Conservation (phyloP, 805 yeast genomes). For the Starmerella floricola region DNA sequence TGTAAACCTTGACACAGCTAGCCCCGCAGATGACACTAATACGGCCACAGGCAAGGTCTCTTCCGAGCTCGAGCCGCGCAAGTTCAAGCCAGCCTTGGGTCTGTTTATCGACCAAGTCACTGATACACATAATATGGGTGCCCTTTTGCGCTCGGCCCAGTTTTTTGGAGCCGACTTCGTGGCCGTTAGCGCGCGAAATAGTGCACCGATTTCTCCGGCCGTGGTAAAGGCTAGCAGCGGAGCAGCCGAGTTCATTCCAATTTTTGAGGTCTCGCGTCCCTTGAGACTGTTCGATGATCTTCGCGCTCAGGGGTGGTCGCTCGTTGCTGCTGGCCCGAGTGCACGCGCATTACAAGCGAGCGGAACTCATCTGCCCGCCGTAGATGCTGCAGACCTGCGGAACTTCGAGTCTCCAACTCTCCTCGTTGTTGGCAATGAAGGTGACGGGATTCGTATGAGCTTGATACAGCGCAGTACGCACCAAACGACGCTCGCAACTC, state of each 20-base stretch:
- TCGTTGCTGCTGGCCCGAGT: conserved; percentile 45
- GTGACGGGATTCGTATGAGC: conserved; percentile 63
- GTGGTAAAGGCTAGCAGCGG: conserved; percentile 78
- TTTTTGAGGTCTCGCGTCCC: conserved; percentile 49
- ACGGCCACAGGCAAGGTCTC: no score
- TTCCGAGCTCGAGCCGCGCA: not conserved
- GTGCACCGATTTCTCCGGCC: conserved; percentile 64
- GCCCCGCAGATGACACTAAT: no score
- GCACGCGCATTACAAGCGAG: conserved; percentile 23
- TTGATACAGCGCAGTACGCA: conserved; percentile 35
- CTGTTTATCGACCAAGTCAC: conserved; percentile 65
- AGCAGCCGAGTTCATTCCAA: conserved; percentile 59
- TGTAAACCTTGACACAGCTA: no score
- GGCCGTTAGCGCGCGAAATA: conserved; percentile 53
- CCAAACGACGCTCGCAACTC: conserved; percentile 19
- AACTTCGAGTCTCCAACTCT: conserved; percentile 46
- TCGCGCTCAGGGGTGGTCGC: conserved; percentile 52
- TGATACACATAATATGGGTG: conserved; percentile 84
- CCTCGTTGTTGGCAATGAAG: conserved; percentile 76
- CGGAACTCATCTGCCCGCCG: conserved; percentile 31
- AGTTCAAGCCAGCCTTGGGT: conserved; percentile 41
- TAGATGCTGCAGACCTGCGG: conserved; percentile 31
- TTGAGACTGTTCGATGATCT: conserved; percentile 48
- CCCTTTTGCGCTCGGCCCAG: conserved; percentile 65
- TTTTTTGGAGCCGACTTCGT: conserved; percentile 74